Conservation (phyloP, 2,329 filamentous ascomycete species). For the Fusarium sp. region DNA sequence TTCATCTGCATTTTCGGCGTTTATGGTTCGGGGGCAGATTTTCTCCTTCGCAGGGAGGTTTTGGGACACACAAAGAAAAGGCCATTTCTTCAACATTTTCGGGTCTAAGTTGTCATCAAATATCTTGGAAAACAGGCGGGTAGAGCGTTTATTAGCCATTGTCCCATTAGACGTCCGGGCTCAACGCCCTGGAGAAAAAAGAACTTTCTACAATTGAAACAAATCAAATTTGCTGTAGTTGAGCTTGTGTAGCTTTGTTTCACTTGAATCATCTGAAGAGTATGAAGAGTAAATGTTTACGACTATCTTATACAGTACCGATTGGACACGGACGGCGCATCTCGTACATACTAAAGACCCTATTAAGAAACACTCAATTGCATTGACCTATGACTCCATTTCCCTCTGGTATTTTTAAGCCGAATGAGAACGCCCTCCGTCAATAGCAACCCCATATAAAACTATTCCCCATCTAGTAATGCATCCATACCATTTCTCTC, state of each 20-base stretch:
- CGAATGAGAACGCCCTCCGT: constrained; percentile 44
- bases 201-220: background rate
- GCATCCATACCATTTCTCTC: constrained; percentile 64
- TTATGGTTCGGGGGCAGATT: constrained; percentile 17
- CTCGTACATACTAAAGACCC: constrained; percentile 26
- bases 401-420: constrained; percentile 42
- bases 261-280: too few species aligned
- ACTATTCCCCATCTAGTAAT: constrained; percentile 59
- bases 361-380: constrained; percentile 17
- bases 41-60: constrained; percentile 30
- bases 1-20: constrained; percentile 40
- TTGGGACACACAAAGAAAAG: constrained; percentile 37
- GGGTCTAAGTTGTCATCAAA: constrained; percentile 43
- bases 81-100: constrained; percentile 52
- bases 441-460: constrained; percentile 8
- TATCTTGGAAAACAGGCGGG: constrained; percentile 30
- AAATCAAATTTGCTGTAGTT: background rate
- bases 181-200: constrained; percentile 49
- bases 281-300: background rate
- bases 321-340: constrained; percentile 9
- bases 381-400: constrained; percentile 41
- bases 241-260: background rate
- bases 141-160: constrained; percentile 38
- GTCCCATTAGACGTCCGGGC: constrained; percentile 50
- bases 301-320: background rate